These are phyloP conservation scores for Phaseolus coccineus DNA, from an alignment of 331 rosid species.

Conservation along the genomic window DNA sequence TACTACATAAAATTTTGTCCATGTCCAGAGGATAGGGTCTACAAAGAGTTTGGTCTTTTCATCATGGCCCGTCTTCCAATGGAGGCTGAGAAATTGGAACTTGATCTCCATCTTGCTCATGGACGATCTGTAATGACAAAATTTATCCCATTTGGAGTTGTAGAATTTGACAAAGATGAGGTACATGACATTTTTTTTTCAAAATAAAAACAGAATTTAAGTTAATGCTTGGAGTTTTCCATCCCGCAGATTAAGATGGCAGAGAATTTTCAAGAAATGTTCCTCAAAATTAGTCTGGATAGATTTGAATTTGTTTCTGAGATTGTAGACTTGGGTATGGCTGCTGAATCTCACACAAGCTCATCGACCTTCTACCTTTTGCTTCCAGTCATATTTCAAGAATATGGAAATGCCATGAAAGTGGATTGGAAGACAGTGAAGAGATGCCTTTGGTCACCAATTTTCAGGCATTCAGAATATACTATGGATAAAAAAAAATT, in stretches of 20 bases:
- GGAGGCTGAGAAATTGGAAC: conserved; percentile 84
- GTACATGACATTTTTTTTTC: conserved; percentile 47
- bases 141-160: conserved; percentile 72
- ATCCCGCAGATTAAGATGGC: conserved; percentile 77
- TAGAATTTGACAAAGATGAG: conserved; percentile 72
- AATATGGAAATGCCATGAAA: conserved; percentile 46
- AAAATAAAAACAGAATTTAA: background rate
- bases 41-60: conserved; percentile 79
- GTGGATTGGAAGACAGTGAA: conserved; percentile 79
- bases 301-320: conserved; percentile 70
- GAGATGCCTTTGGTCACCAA: conserved; percentile 81
- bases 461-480: conserved; percentile 63
- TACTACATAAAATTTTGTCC: conserved; percentile 76
- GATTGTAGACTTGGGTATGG: conserved; percentile 68
- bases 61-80: conserved; percentile 69
- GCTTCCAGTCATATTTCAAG: conserved; percentile 75
- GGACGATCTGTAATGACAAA: conserved; percentile 80
- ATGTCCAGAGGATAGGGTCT: conserved; percentile 75
- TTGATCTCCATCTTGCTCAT: conserved; percentile 92
- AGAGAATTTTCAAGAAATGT: conserved; percentile 88
- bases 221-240: conserved; percentile 29
- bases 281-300: conserved; percentile 85
- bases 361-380: conserved; percentile 75
- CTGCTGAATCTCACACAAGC: conserved; percentile 45
- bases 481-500: conserved; percentile 25